Evolutionary conservation across 805 yeast species (phyloP), one percentile per base, ranked within the genome.

Genomic region (Blastobotrys chiropterorum): DNA sequence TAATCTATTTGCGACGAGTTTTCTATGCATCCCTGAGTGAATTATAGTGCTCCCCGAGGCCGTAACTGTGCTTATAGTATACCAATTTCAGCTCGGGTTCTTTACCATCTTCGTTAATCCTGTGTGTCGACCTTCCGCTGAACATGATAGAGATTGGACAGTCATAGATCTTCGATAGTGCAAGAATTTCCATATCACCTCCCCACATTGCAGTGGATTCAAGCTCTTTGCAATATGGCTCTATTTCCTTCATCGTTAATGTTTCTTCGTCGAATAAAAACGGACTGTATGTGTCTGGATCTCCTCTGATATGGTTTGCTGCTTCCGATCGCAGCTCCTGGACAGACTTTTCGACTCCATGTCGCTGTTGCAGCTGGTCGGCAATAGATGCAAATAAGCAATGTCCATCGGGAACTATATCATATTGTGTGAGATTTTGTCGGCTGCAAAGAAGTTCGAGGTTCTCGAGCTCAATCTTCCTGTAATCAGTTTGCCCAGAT

Each of bases 1-100:
- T n/a, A n/a, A n/a, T n/a, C n/a, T n/a, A n/a, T n/a, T n/a, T n/a
- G n/a, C n/a, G n/a, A n/a, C n/a, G n/a, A n/a, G n/a, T n/a, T n/a
- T 14, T 14, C 40, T 38, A 48, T 7, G 51, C 56, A 44, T 63
- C 67, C 17, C 70, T 53, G 38, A 85, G 64, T 1, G 97, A 88
- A 65, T 92, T 92, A 68, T 92, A 92, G 70, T 92, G 99, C 69
- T 90, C 98, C 22, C 99, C 99, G 20, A 92, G 75, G 0, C 97
- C 94, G 66, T 81, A 92, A 14, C 81, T 79, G 64, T 90, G 94
- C 66, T 83, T 85, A 67, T 87, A 92, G 64, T 83, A 92, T 0
- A 88, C 96, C 53, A 92, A 63, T 56, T 79, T 80, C 59, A 92
- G 70, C 2, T 80, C 79, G 2, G 62, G 58, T 1, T 66, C 59